phyloP scores from a whole-genome alignment of 176 grass and related monocot genomes.

The Sorghum bicolor region Sorghum_bicolor_NCBIv3 NC_012873.2:59167501-59168000 shows the following conservation, averaged over 20 bases:
- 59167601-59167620: neutral
- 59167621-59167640: neutral
- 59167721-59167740: neutral
- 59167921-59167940: neutral
- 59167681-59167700: neutral
- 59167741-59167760: neutral
- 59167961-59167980: neutral
- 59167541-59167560: neutral
- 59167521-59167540: constrained; percentile 35
- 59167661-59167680: neutral
- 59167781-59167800: neutral
- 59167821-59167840: neutral
- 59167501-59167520: constrained; percentile 25
- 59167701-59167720: neutral
- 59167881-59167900: constrained; percentile 19
- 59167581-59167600: constrained; percentile 27
- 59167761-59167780: neutral
- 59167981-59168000: neutral
- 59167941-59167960: neutral
- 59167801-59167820: neutral
- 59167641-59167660: neutral
- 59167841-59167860: neutral
- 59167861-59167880: constrained; percentile 11
- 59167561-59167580: neutral
- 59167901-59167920: neutral